Base-by-base conservation (phyloP, 2,329 filamentous ascomycete species). In the Diplodia sapinea region DNA sequence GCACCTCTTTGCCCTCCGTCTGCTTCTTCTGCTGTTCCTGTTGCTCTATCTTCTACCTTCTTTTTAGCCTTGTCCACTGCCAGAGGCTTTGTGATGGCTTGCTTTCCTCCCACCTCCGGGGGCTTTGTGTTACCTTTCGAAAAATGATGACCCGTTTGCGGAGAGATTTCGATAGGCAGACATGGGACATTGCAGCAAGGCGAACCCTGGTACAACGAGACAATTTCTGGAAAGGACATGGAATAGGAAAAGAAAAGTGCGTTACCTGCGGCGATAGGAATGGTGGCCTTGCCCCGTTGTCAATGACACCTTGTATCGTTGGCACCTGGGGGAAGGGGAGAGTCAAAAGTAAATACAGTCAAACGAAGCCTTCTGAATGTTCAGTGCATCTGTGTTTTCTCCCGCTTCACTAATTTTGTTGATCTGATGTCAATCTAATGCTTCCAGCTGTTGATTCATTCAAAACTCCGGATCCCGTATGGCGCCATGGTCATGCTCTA, bases 401-500 rank as follows among this genome's bases (percentile, higher is more conserved):
- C 29, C 4, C 26, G 50, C 4, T 52, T 52, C 23, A 52, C 15
- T 2, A 12, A 12, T 7, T 52, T n/a, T 13, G 26, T 51, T 51
- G 17, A n/a, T 47, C 40, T 51, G 12, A 29, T 23, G 49, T 26
- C 26, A 26, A 51, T 9, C 49, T 11, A 31, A 12, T 59, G 26
- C 38, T 40, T 59, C 23, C 33, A 56, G 9, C 52, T 36, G 11
- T 62, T 38, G n/a, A 51, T 63, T 51, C n/a, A 63, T 63, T 63
- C 43, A 51, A 51, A 63, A 62, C 20, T 51, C 47, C 59, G 38
- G 36, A 17, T 31, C 50, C 59, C 47, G 20, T 51, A 38, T 29
- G 47, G 47, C 59, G 59, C 59, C 59, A 12, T 33, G 15, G 36
- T 38, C 40, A 63, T 63, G 59, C 59, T 63, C 47, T 63, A 63